Evolutionary conservation across 768 basidiomycete species (phyloP).

Genomic region (Rhodocollybia butyracea): DNA sequence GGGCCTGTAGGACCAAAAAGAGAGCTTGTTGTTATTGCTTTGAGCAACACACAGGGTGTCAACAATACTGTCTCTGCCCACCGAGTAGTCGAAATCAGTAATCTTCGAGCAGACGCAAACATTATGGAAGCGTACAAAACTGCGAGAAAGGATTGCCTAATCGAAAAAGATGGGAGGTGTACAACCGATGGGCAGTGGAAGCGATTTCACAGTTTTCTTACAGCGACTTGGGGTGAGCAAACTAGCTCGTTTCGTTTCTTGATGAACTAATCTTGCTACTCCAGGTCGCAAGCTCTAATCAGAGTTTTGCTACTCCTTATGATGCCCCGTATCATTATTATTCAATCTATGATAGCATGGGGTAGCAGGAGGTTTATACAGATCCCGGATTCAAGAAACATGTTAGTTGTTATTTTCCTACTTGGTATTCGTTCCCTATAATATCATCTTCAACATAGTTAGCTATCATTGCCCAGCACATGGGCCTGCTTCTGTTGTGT

Average conservation of each 20-base stretch:
- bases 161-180: conserved; percentile 31
- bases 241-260: conserved; percentile 2
- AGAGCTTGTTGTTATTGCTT: conserved; percentile 50
- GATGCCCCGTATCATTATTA: conserved; percentile 78
- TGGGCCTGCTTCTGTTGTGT: conserved; percentile 54
- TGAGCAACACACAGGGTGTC: conserved; percentile 41
- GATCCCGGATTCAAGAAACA: conserved; percentile 77
- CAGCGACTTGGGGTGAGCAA: conserved; percentile 66
- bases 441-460: conserved; percentile 29
- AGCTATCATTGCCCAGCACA: conserved; percentile 56
- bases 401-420: conserved; percentile 34
- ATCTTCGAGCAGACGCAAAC: conserved; percentile 36
- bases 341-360: conserved; percentile 69
- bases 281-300: conserved; percentile 42
- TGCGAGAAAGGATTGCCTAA: conserved; percentile 22
- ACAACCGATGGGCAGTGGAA: conserved; percentile 73
- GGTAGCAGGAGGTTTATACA: conserved; percentile 72
- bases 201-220: conserved; percentile 91
- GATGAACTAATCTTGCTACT: neutral
- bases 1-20: conserved; percentile 44
- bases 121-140: conserved; percentile 37
- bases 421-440: neutral
- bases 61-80: neutral
- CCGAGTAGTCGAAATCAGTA: conserved; percentile 7
- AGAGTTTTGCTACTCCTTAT: conserved; percentile 39